Percentiles rank a stretch among this genome's conserved stretches.
These are phyloP conservation scores for Pleurotus pulmonarius DNA, from an alignment of 768 basidiomycete genomes.

Conservation along the genomic window DNA sequence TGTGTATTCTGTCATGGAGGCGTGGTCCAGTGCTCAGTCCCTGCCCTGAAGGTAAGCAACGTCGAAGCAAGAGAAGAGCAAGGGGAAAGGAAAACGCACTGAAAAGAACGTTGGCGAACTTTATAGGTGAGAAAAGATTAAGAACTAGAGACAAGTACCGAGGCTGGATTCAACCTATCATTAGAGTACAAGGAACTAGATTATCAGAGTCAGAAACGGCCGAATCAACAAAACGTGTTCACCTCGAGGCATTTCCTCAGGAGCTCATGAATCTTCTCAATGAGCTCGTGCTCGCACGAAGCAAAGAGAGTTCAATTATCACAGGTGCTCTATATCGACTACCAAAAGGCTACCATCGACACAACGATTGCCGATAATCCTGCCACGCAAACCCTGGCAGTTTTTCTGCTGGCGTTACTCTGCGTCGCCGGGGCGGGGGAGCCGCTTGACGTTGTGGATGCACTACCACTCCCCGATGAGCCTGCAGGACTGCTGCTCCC, in stretches of 20 bases:
- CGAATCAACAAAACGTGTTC: slow-evolving; percentile 42
- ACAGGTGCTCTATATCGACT: neutral
- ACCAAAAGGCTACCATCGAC: neutral
- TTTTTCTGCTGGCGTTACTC: neutral
- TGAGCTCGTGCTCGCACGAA: neutral
- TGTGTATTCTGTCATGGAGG: slow-evolving; percentile 61
- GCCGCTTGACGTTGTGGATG: neutral
- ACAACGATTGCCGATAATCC: neutral
- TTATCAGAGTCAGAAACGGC: slow-evolving; percentile 27
- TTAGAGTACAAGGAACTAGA: slow-evolving; percentile 28
- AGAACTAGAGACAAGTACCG: slow-evolving; percentile 1
- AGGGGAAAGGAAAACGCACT: slow-evolving; percentile 15
- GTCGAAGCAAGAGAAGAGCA: slow-evolving; percentile 16
- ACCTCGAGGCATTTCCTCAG: slow-evolving; percentile 33
- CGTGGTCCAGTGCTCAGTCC: slow-evolving; percentile 4
- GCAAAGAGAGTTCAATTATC: slow-evolving; percentile 2
- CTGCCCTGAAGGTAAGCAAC: slow-evolving; percentile 2
- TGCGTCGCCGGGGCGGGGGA: neutral
- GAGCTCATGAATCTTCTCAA: neutral
- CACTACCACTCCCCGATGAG: neutral
- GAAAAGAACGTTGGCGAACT: neutral
- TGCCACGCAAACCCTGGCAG: no score
- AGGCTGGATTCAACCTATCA: slow-evolving; percentile 17
- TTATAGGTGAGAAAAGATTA: neutral
- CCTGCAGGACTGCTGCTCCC: neutral